Evolutionary conservation across 2,329 filamentous ascomycete genomes (phyloP).

Genomic region (Aspergillus eucalypticola): DNA sequence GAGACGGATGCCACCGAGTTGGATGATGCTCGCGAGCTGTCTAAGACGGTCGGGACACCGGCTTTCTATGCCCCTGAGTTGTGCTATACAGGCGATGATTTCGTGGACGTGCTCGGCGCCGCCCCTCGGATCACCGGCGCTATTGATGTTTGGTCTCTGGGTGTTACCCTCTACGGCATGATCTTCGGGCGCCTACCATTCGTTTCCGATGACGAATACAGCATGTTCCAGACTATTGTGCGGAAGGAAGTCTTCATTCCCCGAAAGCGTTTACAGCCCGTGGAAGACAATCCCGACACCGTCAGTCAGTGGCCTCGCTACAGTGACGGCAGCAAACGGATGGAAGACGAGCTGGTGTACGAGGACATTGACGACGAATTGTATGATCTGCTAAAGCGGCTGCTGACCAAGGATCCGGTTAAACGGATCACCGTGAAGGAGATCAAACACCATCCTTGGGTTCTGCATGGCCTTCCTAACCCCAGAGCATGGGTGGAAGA

Average conservation of each 20-base stretch:
- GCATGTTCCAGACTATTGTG: slow-evolving; percentile 87
- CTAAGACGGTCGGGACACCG: slow-evolving; percentile 95
- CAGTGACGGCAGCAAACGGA: slow-evolving; percentile 68
- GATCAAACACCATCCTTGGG: slow-evolving; percentile 93
- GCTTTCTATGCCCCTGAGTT: slow-evolving; percentile 97
- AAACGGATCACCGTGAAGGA: slow-evolving; percentile 86
- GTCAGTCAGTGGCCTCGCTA: slow-evolving; percentile 50
- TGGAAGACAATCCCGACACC: slow-evolving; percentile 50
- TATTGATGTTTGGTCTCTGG: slow-evolving; percentile 96
- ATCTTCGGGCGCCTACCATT: slow-evolving; percentile 94
- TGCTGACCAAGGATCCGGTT: slow-evolving; percentile 86
- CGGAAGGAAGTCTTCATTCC: slow-evolving; percentile 92
- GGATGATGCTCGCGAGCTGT: slow-evolving; percentile 92
- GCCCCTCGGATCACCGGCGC: slow-evolving; percentile 79
- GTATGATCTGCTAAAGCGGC: slow-evolving; percentile 72
- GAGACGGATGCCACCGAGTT: slow-evolving; percentile 84
- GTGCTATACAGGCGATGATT: slow-evolving; percentile 79
- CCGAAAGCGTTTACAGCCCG: slow-evolving; percentile 73
- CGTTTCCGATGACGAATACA: slow-evolving; percentile 85
- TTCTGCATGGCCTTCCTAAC: slow-evolving; percentile 74
- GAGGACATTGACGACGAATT: slow-evolving; percentile 82
- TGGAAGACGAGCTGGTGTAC: slow-evolving; percentile 76
- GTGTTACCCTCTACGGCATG: slow-evolving; percentile 93
- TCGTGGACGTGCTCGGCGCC: slow-evolving; percentile 54
- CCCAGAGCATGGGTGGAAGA: slow-evolving; percentile 85